These are phyloP conservation scores for Dryadomyces quercus-mongolicae DNA, from an alignment of 2,329 filamentous ascomycete genomes.

Conservation along the genomic window DNA sequence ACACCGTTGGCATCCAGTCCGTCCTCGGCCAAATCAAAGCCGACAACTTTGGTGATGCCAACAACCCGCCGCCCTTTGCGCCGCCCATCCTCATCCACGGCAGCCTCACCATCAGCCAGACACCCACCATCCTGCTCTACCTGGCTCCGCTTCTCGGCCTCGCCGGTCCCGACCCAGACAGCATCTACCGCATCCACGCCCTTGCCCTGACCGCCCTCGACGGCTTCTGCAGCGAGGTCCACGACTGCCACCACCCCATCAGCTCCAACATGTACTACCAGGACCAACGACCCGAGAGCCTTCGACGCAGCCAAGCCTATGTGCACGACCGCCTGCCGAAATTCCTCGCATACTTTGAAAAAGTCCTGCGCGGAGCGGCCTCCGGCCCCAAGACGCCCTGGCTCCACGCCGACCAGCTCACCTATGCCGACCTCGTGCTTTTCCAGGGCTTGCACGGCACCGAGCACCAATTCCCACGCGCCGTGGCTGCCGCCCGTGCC, in stretches of 20 bases:
- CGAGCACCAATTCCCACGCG: constrained; percentile 58
- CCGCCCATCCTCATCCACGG: constrained; percentile 55
- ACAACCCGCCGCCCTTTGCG: constrained; percentile 54
- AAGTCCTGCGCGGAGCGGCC: constrained; percentile 47
- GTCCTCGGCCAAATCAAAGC: constrained; percentile 36
- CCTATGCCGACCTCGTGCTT: constrained; percentile 61
- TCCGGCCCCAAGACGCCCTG: constrained; percentile 38
- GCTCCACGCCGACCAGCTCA: constrained; percentile 52
- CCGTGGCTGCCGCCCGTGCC: constrained; percentile 40
- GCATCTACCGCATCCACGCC: constrained; percentile 45
- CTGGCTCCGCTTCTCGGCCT: constrained; percentile 50
- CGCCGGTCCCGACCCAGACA: constrained; percentile 29
- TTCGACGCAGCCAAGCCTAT: constrained; percentile 45
- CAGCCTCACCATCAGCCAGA: constrained; percentile 53
- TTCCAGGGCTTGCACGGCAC: constrained; percentile 56
- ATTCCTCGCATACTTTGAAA: constrained; percentile 59
- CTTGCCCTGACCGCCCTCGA: constrained; percentile 61
- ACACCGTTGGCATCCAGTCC: constrained; percentile 40
- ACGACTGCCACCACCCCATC: constrained; percentile 67
- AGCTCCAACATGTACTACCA: constrained; percentile 51
- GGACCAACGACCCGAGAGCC: constrained; percentile 58
- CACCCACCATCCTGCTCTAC: constrained; percentile 61
- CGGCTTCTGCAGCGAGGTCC: constrained; percentile 55
- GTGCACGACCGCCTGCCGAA: constrained; percentile 54
- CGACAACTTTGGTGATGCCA: constrained; percentile 32